Conservation (phyloP, 495 filamentous ascomycete genomes). For the Lophium mytilinum region DNA sequence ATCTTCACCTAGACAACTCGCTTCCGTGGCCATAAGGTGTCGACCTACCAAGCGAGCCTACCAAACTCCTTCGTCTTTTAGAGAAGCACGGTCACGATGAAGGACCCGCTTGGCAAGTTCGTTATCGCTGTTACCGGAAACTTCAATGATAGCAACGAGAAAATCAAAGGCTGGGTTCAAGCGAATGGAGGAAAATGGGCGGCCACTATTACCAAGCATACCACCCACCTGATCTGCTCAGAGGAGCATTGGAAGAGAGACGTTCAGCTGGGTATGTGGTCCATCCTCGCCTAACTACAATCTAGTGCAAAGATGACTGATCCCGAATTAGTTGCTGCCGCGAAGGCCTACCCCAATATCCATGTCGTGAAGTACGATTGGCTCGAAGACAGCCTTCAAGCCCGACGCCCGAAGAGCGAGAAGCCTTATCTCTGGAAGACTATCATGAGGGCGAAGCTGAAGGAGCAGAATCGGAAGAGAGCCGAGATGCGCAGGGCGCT, state of each 20-base stretch:
- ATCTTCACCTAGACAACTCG: too few species aligned
- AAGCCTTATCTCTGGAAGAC: constrained; percentile 40
- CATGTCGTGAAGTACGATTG: constrained; percentile 55
- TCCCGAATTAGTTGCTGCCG: neutral
- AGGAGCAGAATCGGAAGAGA: constrained; percentile 28
- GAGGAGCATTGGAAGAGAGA: constrained; percentile 45
- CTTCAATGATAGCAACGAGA: constrained; percentile 34
- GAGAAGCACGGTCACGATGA: constrained; percentile 6
- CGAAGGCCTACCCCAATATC: constrained; percentile 36
- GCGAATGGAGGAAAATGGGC: constrained; percentile 44
- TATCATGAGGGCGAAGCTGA: constrained; percentile 27
- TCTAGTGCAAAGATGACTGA: neutral
- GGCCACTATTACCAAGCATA: constrained; percentile 32
- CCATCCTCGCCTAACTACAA: neutral
- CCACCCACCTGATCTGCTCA: constrained; percentile 52
- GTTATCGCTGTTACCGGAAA: constrained; percentile 38
- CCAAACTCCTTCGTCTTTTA: too few species aligned
- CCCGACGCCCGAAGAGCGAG: constrained; percentile 34
- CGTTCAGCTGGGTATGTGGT: constrained; percentile 37
- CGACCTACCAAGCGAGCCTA: too few species aligned
- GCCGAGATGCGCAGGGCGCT: constrained; percentile 9
- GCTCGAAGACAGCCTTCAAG: constrained; percentile 48
- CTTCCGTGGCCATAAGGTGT: too few species aligned
- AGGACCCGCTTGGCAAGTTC: constrained; percentile 20
- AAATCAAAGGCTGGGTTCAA: constrained; percentile 49